Evolutionary conservation across 345 rosid species (phyloP).

Genomic region (Eutrema yunnanense): DNA sequence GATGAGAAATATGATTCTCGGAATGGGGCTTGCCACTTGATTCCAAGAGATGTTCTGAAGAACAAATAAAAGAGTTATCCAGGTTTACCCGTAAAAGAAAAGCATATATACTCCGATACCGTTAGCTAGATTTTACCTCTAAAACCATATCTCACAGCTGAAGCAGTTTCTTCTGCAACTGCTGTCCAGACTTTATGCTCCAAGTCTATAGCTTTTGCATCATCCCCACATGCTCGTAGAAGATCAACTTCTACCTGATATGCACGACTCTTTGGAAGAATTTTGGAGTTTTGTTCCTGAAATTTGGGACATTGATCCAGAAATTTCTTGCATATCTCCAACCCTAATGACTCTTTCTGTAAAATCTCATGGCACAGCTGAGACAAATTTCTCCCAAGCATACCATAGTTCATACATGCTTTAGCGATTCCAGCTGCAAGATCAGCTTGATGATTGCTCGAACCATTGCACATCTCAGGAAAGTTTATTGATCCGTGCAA

Average conservation of each 20-base stretch:
- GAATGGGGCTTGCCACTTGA: constrained; percentile 25
- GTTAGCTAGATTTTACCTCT: constrained; percentile 42
- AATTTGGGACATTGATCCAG: constrained; percentile 63
- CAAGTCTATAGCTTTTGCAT: constrained; percentile 46
- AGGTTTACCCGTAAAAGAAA: background rate
- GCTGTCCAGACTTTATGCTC: constrained; percentile 84
- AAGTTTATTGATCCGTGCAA: constrained; percentile 89
- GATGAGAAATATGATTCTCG: constrained; percentile 20
- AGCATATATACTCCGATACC: background rate
- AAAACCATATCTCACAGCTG: constrained; percentile 89
- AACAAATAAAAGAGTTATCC: constrained; percentile 19
- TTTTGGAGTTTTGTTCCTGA: constrained; percentile 69
- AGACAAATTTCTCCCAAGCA: constrained; percentile 78
- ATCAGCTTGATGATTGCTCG: constrained; percentile 86
- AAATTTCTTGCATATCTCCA: constrained; percentile 62
- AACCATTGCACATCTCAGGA: constrained; percentile 72
- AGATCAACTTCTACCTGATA: constrained; percentile 94
- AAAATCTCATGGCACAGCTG: constrained; percentile 83
- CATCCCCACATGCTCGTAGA: constrained; percentile 71
- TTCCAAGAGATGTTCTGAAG: constrained; percentile 60
- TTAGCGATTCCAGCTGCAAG: constrained; percentile 92
- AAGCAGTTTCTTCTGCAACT: constrained; percentile 94
- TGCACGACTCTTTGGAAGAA: constrained; percentile 85
- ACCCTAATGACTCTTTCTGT: constrained; percentile 58
- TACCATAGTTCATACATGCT: constrained; percentile 85